A percentile compares a stretch with the other conserved stretches of the same genome.
These are phyloP conservation scores for Aspergillus haitiensis DNA, from an alignment of 495 filamentous ascomycete species.

Conservation along the genomic window DNA sequence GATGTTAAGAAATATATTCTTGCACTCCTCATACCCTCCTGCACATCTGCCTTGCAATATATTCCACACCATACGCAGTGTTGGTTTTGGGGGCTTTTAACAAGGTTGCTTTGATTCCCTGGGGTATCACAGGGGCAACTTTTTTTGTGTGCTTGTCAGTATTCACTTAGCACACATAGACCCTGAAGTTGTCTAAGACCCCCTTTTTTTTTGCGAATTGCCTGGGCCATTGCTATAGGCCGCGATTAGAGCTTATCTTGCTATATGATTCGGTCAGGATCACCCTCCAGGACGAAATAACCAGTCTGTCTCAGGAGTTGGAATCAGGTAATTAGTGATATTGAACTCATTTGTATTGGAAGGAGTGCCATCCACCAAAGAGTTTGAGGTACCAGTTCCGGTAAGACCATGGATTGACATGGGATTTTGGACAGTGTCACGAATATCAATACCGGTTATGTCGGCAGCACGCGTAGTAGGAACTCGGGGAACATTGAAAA, in stretches of 20 bases:
- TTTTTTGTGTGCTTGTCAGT: too few species aligned
- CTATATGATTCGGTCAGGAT: background rate
- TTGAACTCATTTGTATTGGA: conserved; percentile 47
- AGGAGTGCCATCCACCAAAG: conserved; percentile 29
- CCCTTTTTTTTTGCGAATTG: too few species aligned
- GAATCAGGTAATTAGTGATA: conserved; percentile 50
- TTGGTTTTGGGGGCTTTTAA: too few species aligned
- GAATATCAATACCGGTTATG: conserved; percentile 32
- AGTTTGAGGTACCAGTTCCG: conserved; percentile 16
- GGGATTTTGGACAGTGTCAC: conserved; percentile 37
- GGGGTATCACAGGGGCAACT: too few species aligned
- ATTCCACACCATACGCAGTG: too few species aligned
- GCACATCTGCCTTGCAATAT: too few species aligned
- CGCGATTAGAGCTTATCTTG: background rate
- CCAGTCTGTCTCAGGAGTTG: conserved; percentile 51
- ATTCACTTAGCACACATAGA: too few species aligned
- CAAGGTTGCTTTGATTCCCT: too few species aligned
- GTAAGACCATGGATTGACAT: conserved; percentile 48
- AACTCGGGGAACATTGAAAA: conserved; percentile 84
- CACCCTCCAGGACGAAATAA: conserved; percentile 41
- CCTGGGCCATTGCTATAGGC: too few species aligned
- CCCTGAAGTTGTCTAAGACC: too few species aligned
- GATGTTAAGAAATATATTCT: too few species aligned
- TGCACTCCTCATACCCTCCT: too few species aligned
- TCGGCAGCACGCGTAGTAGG: conserved; percentile 45